These are phyloP conservation scores for Cinchona pubescens DNA, from an alignment of 257 asterid species.

Conservation along the genomic window DNA sequence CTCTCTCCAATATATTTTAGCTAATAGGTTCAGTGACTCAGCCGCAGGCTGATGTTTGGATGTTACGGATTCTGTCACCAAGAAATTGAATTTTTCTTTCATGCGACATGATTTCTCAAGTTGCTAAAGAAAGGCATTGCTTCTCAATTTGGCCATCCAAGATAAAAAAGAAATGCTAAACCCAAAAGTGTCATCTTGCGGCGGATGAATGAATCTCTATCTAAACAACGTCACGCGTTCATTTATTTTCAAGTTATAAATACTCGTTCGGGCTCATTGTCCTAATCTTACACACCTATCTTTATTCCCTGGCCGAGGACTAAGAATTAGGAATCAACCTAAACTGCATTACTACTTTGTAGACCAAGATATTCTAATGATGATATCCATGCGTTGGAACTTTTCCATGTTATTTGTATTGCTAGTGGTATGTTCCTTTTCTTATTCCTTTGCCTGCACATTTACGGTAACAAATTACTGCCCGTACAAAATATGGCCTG, in stretches of 20 bases:
- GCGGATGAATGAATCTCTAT: constrained; percentile 37
- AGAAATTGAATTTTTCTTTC: not conserved
- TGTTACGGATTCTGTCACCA: not conserved
- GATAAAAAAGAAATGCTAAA: constrained; percentile 35
- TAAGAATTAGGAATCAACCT: not conserved
- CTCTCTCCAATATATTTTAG: not conserved
- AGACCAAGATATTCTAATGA: not conserved
- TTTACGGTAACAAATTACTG: constrained; percentile 62
- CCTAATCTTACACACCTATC: constrained; percentile 17
- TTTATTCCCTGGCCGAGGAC: not conserved
- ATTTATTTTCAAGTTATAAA: constrained; percentile 36
- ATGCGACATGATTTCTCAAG: not conserved
- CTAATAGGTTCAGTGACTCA: not conserved
- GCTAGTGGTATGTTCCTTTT: constrained; percentile 14
- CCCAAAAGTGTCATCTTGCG: constrained; percentile 48
- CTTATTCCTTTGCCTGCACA: constrained; percentile 37
- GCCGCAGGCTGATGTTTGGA: too few species aligned
- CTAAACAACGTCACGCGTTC: constrained; percentile 34
- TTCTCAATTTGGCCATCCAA: constrained; percentile 5
- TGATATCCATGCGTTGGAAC: constrained; percentile 2
- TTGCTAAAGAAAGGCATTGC: constrained; percentile 1
- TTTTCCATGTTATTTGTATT: constrained; percentile 22
- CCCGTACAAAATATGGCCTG: constrained; percentile 82
- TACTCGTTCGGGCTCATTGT: constrained; percentile 19
- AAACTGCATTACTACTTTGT: not conserved